Conservation (phyloP, 345 rosid species). For the Pugionium dolabratum region DNA sequence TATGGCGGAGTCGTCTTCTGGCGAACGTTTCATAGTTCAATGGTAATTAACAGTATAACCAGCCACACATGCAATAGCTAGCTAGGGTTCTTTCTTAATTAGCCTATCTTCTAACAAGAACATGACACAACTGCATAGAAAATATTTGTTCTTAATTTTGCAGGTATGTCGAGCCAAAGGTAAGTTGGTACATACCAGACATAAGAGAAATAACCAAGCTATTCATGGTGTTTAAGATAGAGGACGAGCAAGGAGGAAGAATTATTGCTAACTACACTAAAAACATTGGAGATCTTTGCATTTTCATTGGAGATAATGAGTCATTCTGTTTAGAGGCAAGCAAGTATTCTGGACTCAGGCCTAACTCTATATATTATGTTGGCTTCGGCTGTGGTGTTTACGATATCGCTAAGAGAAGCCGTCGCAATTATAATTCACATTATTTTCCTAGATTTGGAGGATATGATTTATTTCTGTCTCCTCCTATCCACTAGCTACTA, state of each 20-base stretch:
- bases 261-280: neutral
- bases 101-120: too few relatives aligned
- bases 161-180: neutral
- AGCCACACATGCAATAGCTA: neutral
- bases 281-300: slow-evolving; percentile 18
- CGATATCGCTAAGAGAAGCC: neutral
- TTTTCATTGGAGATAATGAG: slow-evolving; percentile 8
- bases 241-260: neutral
- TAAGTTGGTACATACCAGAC: neutral
- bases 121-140: too few relatives aligned
- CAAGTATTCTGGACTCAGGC: slow-evolving; percentile 1
- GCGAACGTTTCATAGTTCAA: neutral
- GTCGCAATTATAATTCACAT: neutral
- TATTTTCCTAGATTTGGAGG: neutral
- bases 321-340: slow-evolving; percentile 8
- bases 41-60: neutral
- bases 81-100: neutral
- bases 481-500: neutral
- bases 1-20: neutral
- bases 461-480: neutral
- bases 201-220: slow-evolving; percentile 1
- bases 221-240: slow-evolving; percentile 4
- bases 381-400: neutral
- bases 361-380: slow-evolving; percentile 9
- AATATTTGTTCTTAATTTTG: neutral